These are phyloP conservation scores for Zygosaccharomyces sapae DNA, from an alignment of 1,139 yeast genomes.

Conservation along the genomic window DNA sequence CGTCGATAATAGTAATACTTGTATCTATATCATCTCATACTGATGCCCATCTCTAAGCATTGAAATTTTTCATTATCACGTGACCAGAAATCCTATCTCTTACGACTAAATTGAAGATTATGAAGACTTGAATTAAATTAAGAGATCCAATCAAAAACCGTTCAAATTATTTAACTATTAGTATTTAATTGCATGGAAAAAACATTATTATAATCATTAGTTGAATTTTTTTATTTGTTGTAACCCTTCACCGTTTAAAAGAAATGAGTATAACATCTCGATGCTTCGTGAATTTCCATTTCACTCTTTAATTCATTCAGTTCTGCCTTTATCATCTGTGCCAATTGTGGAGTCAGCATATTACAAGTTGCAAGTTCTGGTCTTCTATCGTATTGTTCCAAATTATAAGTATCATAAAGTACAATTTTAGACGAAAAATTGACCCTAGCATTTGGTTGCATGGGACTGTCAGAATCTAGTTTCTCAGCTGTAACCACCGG, in stretches of 20 bases:
- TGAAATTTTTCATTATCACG: constrained; percentile 4
- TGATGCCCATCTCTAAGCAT: neutral
- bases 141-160: neutral
- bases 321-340: constrained; percentile 84
- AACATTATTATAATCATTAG: neutral
- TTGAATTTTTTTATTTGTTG: too few relatives aligned
- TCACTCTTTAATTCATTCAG: constrained; percentile 69
- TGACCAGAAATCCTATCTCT: too few relatives aligned
- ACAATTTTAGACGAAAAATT: constrained; percentile 79
- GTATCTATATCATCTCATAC: neutral
- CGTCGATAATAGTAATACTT: neutral
- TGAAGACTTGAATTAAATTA: too few relatives aligned
- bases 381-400: constrained; percentile 84
- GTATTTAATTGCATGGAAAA: neutral
- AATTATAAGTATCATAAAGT: constrained; percentile 80
- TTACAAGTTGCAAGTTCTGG: constrained; percentile 94
- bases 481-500: constrained; percentile 6
- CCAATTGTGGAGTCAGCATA: constrained; percentile 81
- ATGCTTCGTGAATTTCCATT: constrained; percentile 78
- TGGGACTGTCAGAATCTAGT: constrained; percentile 2
- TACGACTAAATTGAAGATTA: too few relatives aligned
- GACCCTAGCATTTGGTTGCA: constrained; percentile 39
- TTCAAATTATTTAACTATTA: neutral
- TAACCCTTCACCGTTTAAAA: constrained; percentile 39
- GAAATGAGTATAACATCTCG: constrained; percentile 80